Evolutionary conservation across 2,329 filamentous ascomycete genomes (phyloP), one percentile per base, ranked within the genome.

Genomic region (Nemania sp.): DNA sequence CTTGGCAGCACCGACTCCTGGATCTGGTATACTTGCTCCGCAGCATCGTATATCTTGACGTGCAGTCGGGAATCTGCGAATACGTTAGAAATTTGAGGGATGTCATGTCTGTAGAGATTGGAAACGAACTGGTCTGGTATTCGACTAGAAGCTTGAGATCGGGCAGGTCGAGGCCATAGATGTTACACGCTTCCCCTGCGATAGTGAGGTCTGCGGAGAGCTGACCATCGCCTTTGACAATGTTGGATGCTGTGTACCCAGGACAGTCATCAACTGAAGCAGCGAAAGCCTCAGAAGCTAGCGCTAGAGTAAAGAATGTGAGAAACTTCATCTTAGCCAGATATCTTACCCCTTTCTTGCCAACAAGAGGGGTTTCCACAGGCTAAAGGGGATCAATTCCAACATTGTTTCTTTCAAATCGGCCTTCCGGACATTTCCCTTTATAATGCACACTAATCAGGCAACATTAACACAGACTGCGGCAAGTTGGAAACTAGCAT

Each of bases 11-110:
- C 58, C n/a, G 58, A 52, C 30, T 64, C 63, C 33, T 64, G 61
- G 9, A 65, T 56, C 33, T 65, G 60, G 28, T 61, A 65, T 15
- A 65, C 61, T 40, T 65, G 52, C 15, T 60, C 54, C 8, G 36
- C 60, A 8, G 61, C 54, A 50, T 64, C 63, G 20, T 61, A 64
- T 20, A 64, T 63, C 14, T 65, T 64, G 6, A 64, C 60, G 36
- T 61, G 60, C 15, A 65, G 36, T 17, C 58, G 55, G 4, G 56
- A 48, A 14, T 57, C 63, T 64, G 28, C 11, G 28, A 5, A 39
- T 22, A 4, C n/a, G n/a, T 60, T 19, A 59, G 48, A 2, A 33
- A 28, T 24, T 3, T 5, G 33, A n/a, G 31, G 6, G 15, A 20
- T 5, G 1, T 39, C 6, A 17, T 3, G 26, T 11, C 6, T 5